Evolutionary conservation across 495 filamentous ascomycete species (phyloP).

Genomic region (Aspergillus cristatus): DNA sequence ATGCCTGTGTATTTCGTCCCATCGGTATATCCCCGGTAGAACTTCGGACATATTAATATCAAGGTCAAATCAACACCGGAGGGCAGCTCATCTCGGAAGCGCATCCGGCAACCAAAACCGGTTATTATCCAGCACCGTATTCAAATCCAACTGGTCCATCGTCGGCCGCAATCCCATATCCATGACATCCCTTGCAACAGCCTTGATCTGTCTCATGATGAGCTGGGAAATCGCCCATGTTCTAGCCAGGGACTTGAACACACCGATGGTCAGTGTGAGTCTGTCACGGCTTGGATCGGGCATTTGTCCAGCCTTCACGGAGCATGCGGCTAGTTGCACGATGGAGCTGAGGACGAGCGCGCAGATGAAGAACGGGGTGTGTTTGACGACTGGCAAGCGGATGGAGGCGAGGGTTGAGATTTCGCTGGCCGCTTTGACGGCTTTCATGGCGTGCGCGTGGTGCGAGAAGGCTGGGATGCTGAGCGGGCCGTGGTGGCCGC

Average conservation of each 20-base stretch:
- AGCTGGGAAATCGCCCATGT: constrained; percentile 72
- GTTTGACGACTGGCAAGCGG: constrained; percentile 58
- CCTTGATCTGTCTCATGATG: constrained; percentile 63
- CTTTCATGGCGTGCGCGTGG: constrained; percentile 69
- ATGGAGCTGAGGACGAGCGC: constrained; percentile 55
- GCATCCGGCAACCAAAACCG: constrained; percentile 27
- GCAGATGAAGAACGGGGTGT: constrained; percentile 87
- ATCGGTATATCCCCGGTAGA: no score
- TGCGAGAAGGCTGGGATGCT: constrained; percentile 44
- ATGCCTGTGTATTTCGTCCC: no score
- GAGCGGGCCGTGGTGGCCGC: constrained; percentile 34
- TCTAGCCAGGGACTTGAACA: constrained; percentile 60
- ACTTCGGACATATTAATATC: no score
- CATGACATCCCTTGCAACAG: constrained; percentile 39
- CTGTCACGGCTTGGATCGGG: constrained; percentile 63
- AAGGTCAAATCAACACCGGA: no score
- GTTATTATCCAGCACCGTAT: constrained; percentile 26
- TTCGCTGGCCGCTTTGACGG: constrained; percentile 65
- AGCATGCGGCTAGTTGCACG: constrained; percentile 53
- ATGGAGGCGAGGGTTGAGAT: constrained; percentile 72
- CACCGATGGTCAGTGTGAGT: constrained; percentile 73
- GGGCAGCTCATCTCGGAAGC: background rate
- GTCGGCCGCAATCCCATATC: constrained; percentile 34
- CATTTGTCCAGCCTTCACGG: constrained; percentile 60
- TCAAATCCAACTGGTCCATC: constrained; percentile 35